Evolutionary conservation across 1,284 basidiomycete genomes (phyloP).

Genomic region (Athelia sp.): DNA sequence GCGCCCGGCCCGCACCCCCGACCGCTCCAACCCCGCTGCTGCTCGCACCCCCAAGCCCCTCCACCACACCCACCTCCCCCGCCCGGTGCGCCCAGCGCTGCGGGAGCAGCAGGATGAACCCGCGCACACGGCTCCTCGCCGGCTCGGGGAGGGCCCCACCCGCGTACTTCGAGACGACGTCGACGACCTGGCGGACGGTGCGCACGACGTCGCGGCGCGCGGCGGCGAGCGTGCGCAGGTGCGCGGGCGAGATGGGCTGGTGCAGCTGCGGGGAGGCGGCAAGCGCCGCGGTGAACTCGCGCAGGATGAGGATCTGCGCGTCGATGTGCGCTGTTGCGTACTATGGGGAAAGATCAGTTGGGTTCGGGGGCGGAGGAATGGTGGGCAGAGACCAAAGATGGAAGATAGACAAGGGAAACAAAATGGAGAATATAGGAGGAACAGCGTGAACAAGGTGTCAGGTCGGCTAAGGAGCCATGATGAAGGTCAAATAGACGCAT

Average conservation of each 20-base stretch:
- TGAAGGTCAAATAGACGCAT: too few species aligned
- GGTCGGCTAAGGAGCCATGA: too few species aligned
- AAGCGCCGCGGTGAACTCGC: constrained; percentile 74
- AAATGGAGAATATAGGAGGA: too few species aligned
- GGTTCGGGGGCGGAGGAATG: neutral
- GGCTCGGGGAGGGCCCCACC: constrained; percentile 83
- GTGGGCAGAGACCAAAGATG: neutral
- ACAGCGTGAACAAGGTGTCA: too few species aligned
- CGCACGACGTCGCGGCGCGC: constrained; percentile 81
- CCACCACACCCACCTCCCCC: constrained; percentile 17
- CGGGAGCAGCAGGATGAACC: constrained; percentile 79
- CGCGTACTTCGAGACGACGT: constrained; percentile 83
- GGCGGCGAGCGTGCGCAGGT: constrained; percentile 63
- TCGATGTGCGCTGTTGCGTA: constrained; percentile 88
- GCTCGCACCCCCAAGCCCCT: constrained; percentile 12
- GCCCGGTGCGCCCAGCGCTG: constrained; percentile 64
- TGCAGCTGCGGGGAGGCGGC: constrained; percentile 29
- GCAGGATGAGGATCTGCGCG: constrained; percentile 78
- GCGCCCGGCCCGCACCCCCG: constrained; percentile 16
- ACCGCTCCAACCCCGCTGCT: constrained; percentile 10
- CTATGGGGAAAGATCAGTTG: constrained; percentile 16
- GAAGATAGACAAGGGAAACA: too few species aligned
- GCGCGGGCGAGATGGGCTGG: constrained; percentile 26
- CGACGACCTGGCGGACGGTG: constrained; percentile 85
- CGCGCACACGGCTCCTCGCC: constrained; percentile 70